A percentile compares a stretch with the other conserved stretches of the same genome.
Conservation (phyloP, 305 asterid genomes). For the Solanum hybrid region DNA sequence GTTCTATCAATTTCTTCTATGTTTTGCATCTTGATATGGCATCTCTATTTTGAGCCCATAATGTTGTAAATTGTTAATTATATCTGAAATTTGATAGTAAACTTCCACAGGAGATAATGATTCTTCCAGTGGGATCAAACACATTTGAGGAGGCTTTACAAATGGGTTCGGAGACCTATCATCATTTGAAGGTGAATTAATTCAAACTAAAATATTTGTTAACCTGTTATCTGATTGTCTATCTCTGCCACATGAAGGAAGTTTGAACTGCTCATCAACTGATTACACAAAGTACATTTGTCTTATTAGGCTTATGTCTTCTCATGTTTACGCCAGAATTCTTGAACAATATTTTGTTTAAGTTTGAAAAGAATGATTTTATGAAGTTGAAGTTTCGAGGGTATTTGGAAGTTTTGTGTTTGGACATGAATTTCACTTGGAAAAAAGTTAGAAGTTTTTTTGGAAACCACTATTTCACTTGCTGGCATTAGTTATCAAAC, state of each 20-base stretch:
- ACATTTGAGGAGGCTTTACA: slow-evolving; percentile 92
- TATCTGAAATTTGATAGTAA: slow-evolving; percentile 11
- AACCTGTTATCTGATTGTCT: neutral
- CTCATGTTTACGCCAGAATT: neutral
- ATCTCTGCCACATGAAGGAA: neutral
- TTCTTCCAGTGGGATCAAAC: slow-evolving; percentile 85
- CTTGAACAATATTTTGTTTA: neutral
- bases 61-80: neutral
- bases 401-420: neutral
- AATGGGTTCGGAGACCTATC: slow-evolving; percentile 96
- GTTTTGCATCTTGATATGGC: slow-evolving; percentile 2
- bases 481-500: neutral
- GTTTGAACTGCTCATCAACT: slow-evolving; percentile 3
- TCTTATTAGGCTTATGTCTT: neutral
- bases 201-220: neutral
- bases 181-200: slow-evolving; percentile 72
- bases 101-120: slow-evolving; percentile 67
- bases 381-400: neutral
- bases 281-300: neutral
- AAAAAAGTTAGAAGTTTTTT: neutral
- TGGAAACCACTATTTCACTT: neutral
- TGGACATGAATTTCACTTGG: neutral
- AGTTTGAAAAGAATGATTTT: neutral
- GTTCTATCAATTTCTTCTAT: neutral
- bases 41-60: neutral